These are phyloP conservation scores for Conringia planisiliqua DNA, from an alignment of 345 rosid species.

Conservation along the genomic window DNA sequence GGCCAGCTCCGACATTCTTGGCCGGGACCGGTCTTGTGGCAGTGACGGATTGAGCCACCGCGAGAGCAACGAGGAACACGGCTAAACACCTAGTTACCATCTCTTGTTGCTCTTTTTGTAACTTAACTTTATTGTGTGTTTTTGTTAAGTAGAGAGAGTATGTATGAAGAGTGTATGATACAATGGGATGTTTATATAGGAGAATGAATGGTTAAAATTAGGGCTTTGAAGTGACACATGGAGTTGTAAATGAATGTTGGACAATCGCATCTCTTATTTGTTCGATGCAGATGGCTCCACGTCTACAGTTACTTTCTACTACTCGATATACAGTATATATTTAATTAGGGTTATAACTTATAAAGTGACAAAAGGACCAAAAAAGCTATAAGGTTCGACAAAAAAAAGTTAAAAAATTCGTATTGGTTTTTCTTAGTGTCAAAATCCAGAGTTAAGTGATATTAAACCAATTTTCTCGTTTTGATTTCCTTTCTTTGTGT, in stretches of 20 bases:
- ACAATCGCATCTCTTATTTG: constrained; percentile 29
- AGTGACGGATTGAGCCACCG: constrained; percentile 20
- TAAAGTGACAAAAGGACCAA: background rate
- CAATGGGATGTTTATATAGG: constrained; percentile 23
- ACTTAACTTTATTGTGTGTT: background rate
- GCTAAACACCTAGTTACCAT: constrained; percentile 21
- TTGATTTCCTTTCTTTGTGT: background rate
- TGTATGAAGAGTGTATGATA: constrained; percentile 8
- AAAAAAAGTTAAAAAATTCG: no score
- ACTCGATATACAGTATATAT: background rate
- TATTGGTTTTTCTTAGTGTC: background rate
- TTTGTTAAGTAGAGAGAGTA: constrained; percentile 12
- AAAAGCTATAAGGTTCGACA: background rate
- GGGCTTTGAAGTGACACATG: constrained; percentile 26
- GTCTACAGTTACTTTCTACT: constrained; percentile 7
- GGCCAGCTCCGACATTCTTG: constrained; percentile 40
- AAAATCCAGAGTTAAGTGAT: background rate
- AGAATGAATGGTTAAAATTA: constrained; percentile 16
- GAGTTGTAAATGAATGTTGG: constrained; percentile 13
- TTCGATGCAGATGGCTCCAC: constrained; percentile 26
- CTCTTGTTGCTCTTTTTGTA: background rate
- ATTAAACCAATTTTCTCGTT: background rate
- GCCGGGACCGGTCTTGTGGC: constrained; percentile 47
- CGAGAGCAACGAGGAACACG: constrained; percentile 19
- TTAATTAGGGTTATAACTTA: background rate